Percentiles rank a stretch among this genome's conserved stretches.
Evolutionary conservation across 257 asterid genomes (phyloP).

Genomic region (Forsythia viridissima): DNA sequence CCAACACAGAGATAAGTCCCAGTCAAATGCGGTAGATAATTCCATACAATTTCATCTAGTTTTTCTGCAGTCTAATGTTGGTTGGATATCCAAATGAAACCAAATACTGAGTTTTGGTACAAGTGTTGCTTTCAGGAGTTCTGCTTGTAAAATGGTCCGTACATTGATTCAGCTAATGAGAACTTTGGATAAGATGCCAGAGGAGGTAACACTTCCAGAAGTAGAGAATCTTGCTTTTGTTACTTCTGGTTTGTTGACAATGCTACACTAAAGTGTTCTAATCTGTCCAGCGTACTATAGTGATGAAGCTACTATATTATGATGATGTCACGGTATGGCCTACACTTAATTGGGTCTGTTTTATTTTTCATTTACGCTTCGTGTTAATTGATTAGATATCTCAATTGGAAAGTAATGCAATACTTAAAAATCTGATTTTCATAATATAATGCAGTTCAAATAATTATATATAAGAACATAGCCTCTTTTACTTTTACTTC

Average conservation of each 20-base stretch:
- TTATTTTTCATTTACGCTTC: slow-evolving; percentile 5
- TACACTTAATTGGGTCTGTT: slow-evolving; percentile 16
- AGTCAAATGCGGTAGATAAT: slow-evolving; percentile 78
- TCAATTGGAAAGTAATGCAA: neutral
- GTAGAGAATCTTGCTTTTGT: slow-evolving; percentile 17
- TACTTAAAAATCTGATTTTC: neutral
- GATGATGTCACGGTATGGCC: slow-evolving; percentile 83
- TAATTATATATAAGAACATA: neutral
- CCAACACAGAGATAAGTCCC: slow-evolving; percentile 73
- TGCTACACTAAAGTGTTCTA: slow-evolving; percentile 22
- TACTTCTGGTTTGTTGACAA: slow-evolving; percentile 1
- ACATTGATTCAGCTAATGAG: slow-evolving; percentile 87
- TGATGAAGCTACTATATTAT: slow-evolving; percentile 91
- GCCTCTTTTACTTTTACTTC: neutral
- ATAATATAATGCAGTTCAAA: neutral
- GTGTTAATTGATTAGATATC: slow-evolving; percentile 14
- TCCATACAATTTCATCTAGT: slow-evolving; percentile 2
- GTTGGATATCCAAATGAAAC: neutral
- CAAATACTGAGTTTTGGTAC: neutral
- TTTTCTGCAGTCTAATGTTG: slow-evolving; percentile 13
- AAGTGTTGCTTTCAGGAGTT: slow-evolving; percentile 60
- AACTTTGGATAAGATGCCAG: slow-evolving; percentile 95
- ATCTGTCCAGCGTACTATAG: slow-evolving; percentile 77
- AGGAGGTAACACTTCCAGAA: slow-evolving; percentile 56
- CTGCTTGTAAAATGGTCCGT: slow-evolving; percentile 95